phyloP scores from a whole-genome alignment of 257 asterid genomes.

The Gentiana macrophylla region DNA sequence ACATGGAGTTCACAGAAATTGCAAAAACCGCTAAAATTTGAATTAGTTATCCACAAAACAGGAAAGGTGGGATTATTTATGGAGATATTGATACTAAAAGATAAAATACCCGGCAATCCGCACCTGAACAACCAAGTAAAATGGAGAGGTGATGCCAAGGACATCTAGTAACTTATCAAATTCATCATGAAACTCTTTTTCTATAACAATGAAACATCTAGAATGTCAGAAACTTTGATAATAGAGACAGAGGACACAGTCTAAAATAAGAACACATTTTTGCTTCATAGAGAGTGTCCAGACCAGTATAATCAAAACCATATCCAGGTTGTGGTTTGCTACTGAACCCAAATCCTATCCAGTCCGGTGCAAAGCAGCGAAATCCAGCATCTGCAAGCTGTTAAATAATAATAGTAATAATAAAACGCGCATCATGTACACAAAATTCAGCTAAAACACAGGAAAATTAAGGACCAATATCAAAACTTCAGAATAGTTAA shows the following conservation, averaged over 20 bases:
- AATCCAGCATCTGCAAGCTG: slow-evolving; percentile 88
- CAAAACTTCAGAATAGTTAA: no score
- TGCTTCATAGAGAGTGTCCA: slow-evolving; percentile 5
- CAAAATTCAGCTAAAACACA: no score
- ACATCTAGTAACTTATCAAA: slow-evolving; percentile 71
- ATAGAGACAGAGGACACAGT: not conserved
- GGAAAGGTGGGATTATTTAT: no score
- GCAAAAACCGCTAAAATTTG: not conserved
- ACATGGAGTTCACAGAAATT: not conserved
- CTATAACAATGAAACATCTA: slow-evolving; percentile 30
- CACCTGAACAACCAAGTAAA: slow-evolving; percentile 89
- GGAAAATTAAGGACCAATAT: no score
- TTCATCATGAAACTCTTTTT: slow-evolving; percentile 87
- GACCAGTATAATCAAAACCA: slow-evolving; percentile 92
- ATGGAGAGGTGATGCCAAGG: slow-evolving; percentile 61
- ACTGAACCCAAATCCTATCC: slow-evolving; percentile 98
- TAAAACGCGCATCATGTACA: no score
- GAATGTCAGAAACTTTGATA: slow-evolving; percentile 14
- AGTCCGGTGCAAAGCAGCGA: slow-evolving; percentile 95
- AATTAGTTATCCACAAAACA: not conserved
- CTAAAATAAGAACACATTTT: not conserved
- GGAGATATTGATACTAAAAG: no score
- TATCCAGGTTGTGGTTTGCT: slow-evolving; percentile 95
- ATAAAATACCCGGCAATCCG: no score
- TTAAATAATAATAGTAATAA: slow-evolving; percentile 4